Base-by-base conservation (phyloP, 1,284 basidiomycete species). In the Tilletia indica region DNA sequence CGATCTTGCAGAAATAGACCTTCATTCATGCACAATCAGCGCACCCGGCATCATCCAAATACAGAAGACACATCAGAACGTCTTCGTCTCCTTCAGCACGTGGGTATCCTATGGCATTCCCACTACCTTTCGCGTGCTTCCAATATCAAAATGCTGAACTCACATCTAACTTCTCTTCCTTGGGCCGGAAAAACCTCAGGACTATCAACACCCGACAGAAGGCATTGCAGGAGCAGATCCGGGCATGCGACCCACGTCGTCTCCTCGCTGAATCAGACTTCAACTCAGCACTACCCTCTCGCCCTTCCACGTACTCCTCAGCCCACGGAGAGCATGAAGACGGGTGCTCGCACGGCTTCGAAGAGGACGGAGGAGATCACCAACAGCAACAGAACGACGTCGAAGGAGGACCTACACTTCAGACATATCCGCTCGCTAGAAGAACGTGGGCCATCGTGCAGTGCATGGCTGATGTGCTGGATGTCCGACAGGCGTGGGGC, bases 11-110 rank as follows among this genome's bases (percentile, higher is more conserved):
- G 69, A 69, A 9, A 34, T 82, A 3, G 76, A 75, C 3, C 71
- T 83, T 21, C 82, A 83, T 68, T 80, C 78, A 36, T 83, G 81
- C 74, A 82, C 82, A 2, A 74, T 82, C 42, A 78, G 78, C 68
- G 71, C 72, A 42, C 74, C 78, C 51, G 75, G 77, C 54, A 77
- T 83, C 48, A 63, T 31, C 16, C 74, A 73, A 4, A 72, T 82
- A 31, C 73, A 78, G 34, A 74, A 73, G 36, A 72, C 68, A 66
- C 76, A 83, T 48, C 48, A 73, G 4, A 81, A 82, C 66, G 73
- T 81, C 51, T 83, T 77, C 47, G 70, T 82, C 38, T 79, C 78
- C 51, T 83, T 83, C 68, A 80, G 78, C 12, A 77, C 77, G 58
- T 63, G 25, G 36, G 58, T 63, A 34, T 11, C 8, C 51, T 31